Percentiles rank a stretch among this genome's conserved stretches.
These are phyloP conservation scores for Colletotrichum sp. DNA, from an alignment of 2,329 filamentous ascomycete genomes.

Conservation along the genomic window DNA sequence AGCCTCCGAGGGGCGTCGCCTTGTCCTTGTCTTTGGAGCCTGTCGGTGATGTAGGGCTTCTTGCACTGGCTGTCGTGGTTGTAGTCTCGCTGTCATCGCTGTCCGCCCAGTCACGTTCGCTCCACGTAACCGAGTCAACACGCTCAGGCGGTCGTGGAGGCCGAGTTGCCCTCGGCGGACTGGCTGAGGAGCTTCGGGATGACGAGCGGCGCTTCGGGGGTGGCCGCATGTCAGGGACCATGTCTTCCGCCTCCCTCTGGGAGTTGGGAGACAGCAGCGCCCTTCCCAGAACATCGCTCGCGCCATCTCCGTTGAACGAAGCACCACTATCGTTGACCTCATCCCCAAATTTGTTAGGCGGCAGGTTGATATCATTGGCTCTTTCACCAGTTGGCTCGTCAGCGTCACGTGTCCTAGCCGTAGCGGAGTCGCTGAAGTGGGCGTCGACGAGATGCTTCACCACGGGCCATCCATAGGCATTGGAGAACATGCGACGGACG, in stretches of 20 bases:
- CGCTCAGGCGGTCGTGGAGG: background rate
- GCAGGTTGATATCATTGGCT: slow-evolving; percentile 62
- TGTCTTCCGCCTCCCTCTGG: slow-evolving; percentile 45
- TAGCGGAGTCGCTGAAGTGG: slow-evolving; percentile 81
- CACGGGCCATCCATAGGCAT: slow-evolving; percentile 97
- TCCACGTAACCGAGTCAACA: slow-evolving; percentile 66
- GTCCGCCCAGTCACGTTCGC: slow-evolving; percentile 67
- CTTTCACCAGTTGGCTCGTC: slow-evolving; percentile 71
- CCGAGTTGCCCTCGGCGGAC: slow-evolving; percentile 6
- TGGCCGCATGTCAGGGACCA: slow-evolving; percentile 48
- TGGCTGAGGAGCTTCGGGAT: slow-evolving; percentile 10
- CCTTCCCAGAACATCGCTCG: slow-evolving; percentile 23
- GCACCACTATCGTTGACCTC: slow-evolving; percentile 58
- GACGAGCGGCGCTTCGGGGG: slow-evolving; percentile 11
- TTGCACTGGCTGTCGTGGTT: slow-evolving; percentile 18
- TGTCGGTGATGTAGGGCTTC: background rate
- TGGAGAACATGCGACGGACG: slow-evolving; percentile 94
- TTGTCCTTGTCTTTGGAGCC: slow-evolving; percentile 25
- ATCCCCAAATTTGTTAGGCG: slow-evolving; percentile 65
- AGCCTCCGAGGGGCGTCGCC: slow-evolving; percentile 32
- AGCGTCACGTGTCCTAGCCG: slow-evolving; percentile 69
- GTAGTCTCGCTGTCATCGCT: slow-evolving; percentile 49
- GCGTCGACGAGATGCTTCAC: slow-evolving; percentile 93
- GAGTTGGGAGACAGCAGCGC: slow-evolving; percentile 27
- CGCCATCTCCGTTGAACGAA: background rate